Evolutionary conservation across 2,329 filamentous ascomycete species (phyloP), one percentile per base, ranked within the genome.

Genomic region (Fonsecaea pugnacius): DNA sequence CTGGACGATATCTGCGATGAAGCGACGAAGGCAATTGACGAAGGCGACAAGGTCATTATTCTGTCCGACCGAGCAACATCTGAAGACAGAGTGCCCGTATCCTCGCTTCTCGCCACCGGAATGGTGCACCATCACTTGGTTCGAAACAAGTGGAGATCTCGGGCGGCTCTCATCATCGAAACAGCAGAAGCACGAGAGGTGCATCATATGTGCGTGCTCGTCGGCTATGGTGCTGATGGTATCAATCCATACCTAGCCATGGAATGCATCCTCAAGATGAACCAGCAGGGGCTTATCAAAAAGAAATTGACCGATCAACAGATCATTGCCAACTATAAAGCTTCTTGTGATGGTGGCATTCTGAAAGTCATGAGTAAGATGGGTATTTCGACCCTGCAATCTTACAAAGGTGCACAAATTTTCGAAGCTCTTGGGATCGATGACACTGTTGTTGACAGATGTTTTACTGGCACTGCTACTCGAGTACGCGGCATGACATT

Each of bases 291-390:
- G 58, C 82, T 97, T 67, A 96, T 97, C 77, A 90, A 92, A 77
- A 96, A 96, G 85, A 90, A 95, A 77, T 82, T 96, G 50, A 85
- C 85, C 21, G 87, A 95, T 64, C 89, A 96, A 66, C 85, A 89
- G 72, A 87, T 97, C 62, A 93, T 97, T 70, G 88, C 89, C 73
- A 98, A 98, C 82, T 98, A 97, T 85, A 96, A 96, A 81, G 91
- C 96, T 78, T 97, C 94, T 67, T 94, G 91, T 73, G 93, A 97
- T 71, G 94, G 94, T 74, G 94, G 94, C 81, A 96, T 98, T 69
- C 83, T 98, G 69, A 98, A 98, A 80, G 94, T 98, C 76, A 98
- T 98, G 94, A 95, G 90, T 78, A 98, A 98, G 84, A 98, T 98
- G 94, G 94, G 94, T 82, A 98, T 98, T 69, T 97, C 94, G 6